Conservation (phyloP, 2,329 filamentous ascomycete species). For the Leptographium procerum region DNA sequence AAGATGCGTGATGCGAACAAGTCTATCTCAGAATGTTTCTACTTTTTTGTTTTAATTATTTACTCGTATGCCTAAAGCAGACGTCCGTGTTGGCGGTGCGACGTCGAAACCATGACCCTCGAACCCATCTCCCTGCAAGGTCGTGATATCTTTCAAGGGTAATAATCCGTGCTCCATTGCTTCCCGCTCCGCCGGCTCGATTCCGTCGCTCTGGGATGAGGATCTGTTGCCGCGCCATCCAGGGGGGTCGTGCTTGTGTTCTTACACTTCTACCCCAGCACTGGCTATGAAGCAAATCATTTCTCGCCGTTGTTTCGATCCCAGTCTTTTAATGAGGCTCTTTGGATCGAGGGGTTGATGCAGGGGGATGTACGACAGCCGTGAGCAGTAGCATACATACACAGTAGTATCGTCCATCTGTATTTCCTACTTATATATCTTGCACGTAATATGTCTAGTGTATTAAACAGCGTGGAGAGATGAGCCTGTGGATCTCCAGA, state of each 20-base stretch:
- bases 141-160: too few relatives aligned
- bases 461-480: background rate
- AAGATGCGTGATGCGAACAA: background rate
- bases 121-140: background rate
- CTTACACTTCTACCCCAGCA: background rate
- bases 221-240: too few relatives aligned
- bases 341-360: background rate
- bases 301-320: background rate
- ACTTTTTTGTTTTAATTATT: background rate
- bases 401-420: background rate
- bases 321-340: background rate
- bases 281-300: background rate
- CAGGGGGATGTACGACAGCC: background rate
- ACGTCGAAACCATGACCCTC: background rate
- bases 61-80: background rate
- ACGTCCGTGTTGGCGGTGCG: background rate
- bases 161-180: too few relatives aligned
- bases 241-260: background rate
- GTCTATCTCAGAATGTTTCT: background rate
- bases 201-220: too few relatives aligned
- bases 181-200: too few relatives aligned
- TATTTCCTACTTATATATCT: too few relatives aligned
- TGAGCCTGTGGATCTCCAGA: background rate
- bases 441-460: too few relatives aligned
- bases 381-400: background rate